These are phyloP conservation scores for Sequoiadendron giganteum DNA, from an alignment of 75 land plant genomes.

Conservation along the genomic window DNA sequence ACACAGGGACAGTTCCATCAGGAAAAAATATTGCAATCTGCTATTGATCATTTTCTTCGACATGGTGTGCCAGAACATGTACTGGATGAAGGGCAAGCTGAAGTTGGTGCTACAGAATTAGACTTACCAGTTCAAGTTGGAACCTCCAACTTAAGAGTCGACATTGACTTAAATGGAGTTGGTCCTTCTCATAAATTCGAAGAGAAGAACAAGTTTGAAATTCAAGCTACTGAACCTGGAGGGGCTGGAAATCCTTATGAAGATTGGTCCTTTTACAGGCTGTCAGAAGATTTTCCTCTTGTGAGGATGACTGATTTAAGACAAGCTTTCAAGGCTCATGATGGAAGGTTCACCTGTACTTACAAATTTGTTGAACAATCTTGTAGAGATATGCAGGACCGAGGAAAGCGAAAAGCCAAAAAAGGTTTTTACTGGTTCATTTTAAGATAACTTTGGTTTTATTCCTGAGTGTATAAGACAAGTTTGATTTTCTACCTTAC, in stretches of 20 bases:
- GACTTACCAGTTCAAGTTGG: neutral
- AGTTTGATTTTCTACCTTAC: neutral
- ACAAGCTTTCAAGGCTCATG: constrained; percentile 14
- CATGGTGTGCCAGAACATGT: constrained; percentile 16
- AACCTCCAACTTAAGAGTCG: neutral
- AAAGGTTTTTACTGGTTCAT: neutral
- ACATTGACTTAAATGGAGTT: neutral
- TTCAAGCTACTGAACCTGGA: neutral
- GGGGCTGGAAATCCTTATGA: neutral
- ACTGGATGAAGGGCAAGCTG: constrained; percentile 3
- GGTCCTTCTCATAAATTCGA: neutral
- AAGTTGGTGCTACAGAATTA: neutral
- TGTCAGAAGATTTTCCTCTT: constrained; percentile 27
- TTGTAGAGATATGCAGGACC: constrained; percentile 13
- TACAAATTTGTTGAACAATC: constrained; percentile 22
- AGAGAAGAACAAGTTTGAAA: neutral
- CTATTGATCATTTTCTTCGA: constrained; percentile 13
- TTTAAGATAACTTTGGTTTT: neutral
- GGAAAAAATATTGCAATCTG: constrained; percentile 12
- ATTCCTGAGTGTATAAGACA: neutral
- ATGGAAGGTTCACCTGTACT: constrained; percentile 11
- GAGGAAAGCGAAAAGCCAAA: neutral
- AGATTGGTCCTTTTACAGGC: constrained; percentile 17
- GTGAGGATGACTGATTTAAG: constrained; percentile 8
- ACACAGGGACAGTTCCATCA: constrained; percentile 11